phyloP scores from a whole-genome alignment of 1,284 basidiomycete species.

The Filobasidium uniguttulatum region DNA sequence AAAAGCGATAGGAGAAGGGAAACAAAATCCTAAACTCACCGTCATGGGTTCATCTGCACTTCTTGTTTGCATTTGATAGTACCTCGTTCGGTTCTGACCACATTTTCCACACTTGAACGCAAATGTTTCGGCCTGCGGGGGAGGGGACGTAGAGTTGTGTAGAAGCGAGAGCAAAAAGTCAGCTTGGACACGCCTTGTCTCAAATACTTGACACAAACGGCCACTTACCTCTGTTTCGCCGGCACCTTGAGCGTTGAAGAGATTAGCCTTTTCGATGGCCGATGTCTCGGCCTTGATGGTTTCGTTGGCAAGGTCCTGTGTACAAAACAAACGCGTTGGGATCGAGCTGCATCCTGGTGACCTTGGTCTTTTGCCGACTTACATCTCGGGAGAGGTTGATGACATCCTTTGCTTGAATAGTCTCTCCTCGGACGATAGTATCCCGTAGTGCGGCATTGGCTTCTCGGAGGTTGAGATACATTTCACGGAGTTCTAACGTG shows the following conservation, averaged over 20 bases:
- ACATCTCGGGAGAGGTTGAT: slow-evolving; percentile 71
- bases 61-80: slow-evolving; percentile 86
- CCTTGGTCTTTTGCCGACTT: slow-evolving; percentile 16
- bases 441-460: slow-evolving; percentile 82
- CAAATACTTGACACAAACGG: neutral
- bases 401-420: slow-evolving; percentile 55
- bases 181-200: neutral
- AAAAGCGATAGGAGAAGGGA: neutral
- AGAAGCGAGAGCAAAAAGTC: too few relatives aligned
- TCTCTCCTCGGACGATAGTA: slow-evolving; percentile 61
- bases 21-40: slow-evolving; percentile 40
- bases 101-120: slow-evolving; percentile 95
- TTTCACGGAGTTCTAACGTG: slow-evolving; percentile 74
- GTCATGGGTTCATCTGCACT: slow-evolving; percentile 97
- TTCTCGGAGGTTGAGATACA: slow-evolving; percentile 88
- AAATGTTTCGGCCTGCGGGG: slow-evolving; percentile 72
- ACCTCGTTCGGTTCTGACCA: slow-evolving; percentile 79
- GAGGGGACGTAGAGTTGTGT: neutral
- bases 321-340: neutral
- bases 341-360: neutral
- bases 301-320: slow-evolving; percentile 87
- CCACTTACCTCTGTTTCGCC: slow-evolving; percentile 52
- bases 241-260: slow-evolving; percentile 83
- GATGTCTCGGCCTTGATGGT: slow-evolving; percentile 70
- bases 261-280: slow-evolving; percentile 71